These are phyloP conservation scores for Mortierella sp. DNA, from an alignment of 371 early-diverging fungal species.

Conservation along the genomic window DNA sequence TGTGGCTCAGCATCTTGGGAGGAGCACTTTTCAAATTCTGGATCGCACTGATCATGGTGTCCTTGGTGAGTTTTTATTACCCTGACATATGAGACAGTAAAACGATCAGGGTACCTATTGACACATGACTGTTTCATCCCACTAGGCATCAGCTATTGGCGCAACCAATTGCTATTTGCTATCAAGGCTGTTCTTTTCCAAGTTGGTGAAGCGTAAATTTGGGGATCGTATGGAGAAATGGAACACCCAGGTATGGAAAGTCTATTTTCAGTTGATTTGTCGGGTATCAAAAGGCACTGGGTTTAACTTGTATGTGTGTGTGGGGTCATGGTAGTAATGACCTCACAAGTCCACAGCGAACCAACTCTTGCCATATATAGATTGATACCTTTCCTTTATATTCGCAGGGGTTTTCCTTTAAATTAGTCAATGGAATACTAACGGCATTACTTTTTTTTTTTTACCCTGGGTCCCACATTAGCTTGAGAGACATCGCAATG, in stretches of 20 bases:
- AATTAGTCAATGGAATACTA: too few species aligned
- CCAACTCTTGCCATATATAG: too few species aligned
- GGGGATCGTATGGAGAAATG: constrained; percentile 68
- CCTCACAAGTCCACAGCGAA: too few species aligned
- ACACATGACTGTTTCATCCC: constrained; percentile 15
- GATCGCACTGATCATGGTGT: constrained; percentile 67
- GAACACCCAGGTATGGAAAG: constrained; percentile 67
- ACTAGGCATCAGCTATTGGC: constrained; percentile 66
- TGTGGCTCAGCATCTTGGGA: constrained; percentile 76
- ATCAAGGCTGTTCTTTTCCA: constrained; percentile 68
- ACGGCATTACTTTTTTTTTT: not conserved
- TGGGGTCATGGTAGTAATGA: too few species aligned
- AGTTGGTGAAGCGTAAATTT: constrained; percentile 65
- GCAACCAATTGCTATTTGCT: constrained; percentile 70
- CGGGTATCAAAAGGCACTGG: too few species aligned
- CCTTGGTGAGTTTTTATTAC: constrained; percentile 51
- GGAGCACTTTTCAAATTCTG: constrained; percentile 74
- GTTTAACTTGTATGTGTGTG: too few species aligned
- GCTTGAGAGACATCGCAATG: constrained; percentile 68
- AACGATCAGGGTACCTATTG: not conserved
- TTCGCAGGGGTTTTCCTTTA: too few species aligned
- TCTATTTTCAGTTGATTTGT: not conserved
- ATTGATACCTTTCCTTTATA: too few species aligned
- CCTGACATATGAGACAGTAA: not conserved
- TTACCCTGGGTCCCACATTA: constrained; percentile 9